Evolutionary conservation across 805 yeast genomes (phyloP).

Genomic region (Saturnispora dispora): DNA sequence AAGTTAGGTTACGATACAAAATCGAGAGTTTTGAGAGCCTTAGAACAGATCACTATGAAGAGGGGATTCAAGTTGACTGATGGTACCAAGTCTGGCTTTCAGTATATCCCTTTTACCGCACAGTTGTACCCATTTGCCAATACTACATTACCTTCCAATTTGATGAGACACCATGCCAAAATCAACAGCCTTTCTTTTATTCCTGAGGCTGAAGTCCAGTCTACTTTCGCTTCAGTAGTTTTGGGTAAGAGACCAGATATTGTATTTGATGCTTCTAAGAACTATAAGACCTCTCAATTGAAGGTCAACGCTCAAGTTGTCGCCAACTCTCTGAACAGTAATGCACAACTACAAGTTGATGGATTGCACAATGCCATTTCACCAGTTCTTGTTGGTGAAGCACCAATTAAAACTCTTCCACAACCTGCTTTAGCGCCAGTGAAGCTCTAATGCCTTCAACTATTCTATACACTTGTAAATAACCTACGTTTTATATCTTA

Average conservation of each 20-base stretch:
- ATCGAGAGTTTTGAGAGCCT: slow-evolving; percentile 24
- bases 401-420: slow-evolving; percentile 18
- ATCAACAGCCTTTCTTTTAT: slow-evolving; percentile 12
- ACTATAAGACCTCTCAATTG: slow-evolving; percentile 20
- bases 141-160: slow-evolving; percentile 15
- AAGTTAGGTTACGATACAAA: slow-evolving; percentile 21
- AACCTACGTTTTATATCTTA: not conserved
- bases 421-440: slow-evolving; percentile 12
- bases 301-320: slow-evolving; percentile 26
- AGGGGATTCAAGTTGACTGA: slow-evolving; percentile 20
- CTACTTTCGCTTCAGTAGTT: slow-evolving; percentile 21
- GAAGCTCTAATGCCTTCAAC: slow-evolving; percentile 5
- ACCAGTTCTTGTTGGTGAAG: slow-evolving; percentile 16
- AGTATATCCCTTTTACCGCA: slow-evolving; percentile 15
- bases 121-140: slow-evolving; percentile 22
- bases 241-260: slow-evolving; percentile 23
- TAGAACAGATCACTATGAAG: slow-evolving; percentile 18
- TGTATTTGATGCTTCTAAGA: slow-evolving; percentile 12
- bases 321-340: slow-evolving; percentile 23
- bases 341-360: slow-evolving; percentile 26
- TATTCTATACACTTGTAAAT: not conserved
- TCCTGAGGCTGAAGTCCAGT: slow-evolving; percentile 16
- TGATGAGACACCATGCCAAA: slow-evolving; percentile 13
- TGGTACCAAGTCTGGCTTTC: slow-evolving; percentile 8
- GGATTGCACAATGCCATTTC: slow-evolving; percentile 16